A percentile compares a stretch with the other conserved stretches of the same genome.
Conservation (phyloP, 148 eudicot species). For the Dianthus caryophyllus region DNA sequence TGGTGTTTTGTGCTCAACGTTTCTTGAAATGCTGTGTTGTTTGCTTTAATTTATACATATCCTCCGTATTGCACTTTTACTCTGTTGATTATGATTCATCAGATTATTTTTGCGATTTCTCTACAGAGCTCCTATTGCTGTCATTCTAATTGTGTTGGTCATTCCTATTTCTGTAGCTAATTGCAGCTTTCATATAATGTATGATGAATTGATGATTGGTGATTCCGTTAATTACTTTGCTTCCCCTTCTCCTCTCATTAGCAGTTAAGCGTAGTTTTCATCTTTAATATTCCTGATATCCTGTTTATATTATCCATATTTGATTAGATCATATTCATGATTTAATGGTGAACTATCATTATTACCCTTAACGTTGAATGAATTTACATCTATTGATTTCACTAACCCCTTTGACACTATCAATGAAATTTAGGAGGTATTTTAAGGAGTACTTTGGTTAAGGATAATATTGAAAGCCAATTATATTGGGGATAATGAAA, state of each 20-base stretch:
- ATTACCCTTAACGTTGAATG: too few species aligned
- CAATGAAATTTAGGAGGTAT: too few species aligned
- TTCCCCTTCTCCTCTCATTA: not conserved
- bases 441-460: too few species aligned
- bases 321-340: too few species aligned
- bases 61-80: not conserved
- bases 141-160: not conserved
- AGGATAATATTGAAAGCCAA: too few species aligned
- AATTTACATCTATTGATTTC: too few species aligned
- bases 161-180: not conserved
- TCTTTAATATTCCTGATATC: too few species aligned
- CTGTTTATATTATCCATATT: too few species aligned
- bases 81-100: not conserved
- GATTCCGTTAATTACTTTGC: not conserved
- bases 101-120: too few species aligned
- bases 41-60: not conserved
- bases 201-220: not conserved
- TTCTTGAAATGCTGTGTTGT: not conserved
- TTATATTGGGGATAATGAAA: too few species aligned
- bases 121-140: not conserved
- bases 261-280: not conserved
- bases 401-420: too few species aligned
- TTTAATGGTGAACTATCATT: too few species aligned
- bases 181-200: not conserved
- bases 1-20: not conserved